phyloP scores from a whole-genome alignment of 768 basidiomycete genomes.

The Cantharellus anzutake region DNA sequence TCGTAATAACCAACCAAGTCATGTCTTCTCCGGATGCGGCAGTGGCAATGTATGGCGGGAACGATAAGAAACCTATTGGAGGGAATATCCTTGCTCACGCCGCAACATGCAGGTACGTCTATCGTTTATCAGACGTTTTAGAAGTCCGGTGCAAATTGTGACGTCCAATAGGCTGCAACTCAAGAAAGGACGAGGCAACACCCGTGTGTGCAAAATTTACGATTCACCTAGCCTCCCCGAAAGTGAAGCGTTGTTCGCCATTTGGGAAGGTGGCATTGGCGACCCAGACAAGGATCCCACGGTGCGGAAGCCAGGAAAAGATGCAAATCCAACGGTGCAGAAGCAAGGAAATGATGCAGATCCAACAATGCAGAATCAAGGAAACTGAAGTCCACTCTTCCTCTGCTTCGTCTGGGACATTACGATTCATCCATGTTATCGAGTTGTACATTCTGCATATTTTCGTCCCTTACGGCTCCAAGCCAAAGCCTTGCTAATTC shows the following conservation, averaged over 20 bases:
- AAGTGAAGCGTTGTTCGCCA: slow-evolving; percentile 88
- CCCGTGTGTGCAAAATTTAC: slow-evolving; percentile 90
- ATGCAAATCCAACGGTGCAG: too few species aligned
- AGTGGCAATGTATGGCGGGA: slow-evolving; percentile 69
- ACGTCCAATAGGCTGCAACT: slow-evolving; percentile 47
- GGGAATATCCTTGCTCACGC: slow-evolving; percentile 99
- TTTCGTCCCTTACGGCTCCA: too few species aligned
- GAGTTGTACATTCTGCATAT: too few species aligned
- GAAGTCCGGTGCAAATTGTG: background rate
- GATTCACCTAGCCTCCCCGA: slow-evolving; percentile 97
- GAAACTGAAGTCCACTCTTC: background rate
- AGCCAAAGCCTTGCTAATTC: too few species aligned
- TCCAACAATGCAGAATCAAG: background rate
- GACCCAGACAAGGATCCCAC: slow-evolving; percentile 71
- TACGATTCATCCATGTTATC: too few species aligned
- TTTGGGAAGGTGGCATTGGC: slow-evolving; percentile 76
- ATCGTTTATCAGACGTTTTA: background rate
- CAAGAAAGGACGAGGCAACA: slow-evolving; percentile 80
- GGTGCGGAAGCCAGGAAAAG: too few species aligned
- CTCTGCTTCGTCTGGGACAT: too few species aligned
- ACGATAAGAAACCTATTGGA: slow-evolving; percentile 97
- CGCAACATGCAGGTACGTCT: slow-evolving; percentile 71
- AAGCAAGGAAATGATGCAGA: too few species aligned
- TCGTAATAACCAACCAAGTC: slow-evolving; percentile 95
- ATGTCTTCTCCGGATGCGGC: slow-evolving; percentile 97